Conservation (phyloP, 805 yeast species). For the Metschnikowia gelsemii region DNA sequence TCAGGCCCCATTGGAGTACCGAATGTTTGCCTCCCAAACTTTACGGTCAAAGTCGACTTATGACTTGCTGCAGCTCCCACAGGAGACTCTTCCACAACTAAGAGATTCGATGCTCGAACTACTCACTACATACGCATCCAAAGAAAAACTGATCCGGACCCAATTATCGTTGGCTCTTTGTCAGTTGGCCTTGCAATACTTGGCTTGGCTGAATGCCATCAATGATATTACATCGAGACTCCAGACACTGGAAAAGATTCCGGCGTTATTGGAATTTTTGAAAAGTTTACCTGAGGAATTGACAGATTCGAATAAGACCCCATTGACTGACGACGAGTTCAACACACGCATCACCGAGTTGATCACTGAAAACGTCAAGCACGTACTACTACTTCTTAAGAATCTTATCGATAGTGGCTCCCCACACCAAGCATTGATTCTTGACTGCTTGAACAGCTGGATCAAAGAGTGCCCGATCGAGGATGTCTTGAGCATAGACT, state of each 20-base stretch:
- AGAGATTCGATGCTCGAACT: constrained; percentile 66
- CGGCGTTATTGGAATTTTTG: constrained; percentile 70
- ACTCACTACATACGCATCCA: constrained; percentile 43
- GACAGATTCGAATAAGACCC: constrained; percentile 69
- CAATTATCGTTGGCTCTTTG: constrained; percentile 83
- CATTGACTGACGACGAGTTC: constrained; percentile 80
- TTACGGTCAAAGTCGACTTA: constrained; percentile 79
- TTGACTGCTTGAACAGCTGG: constrained; percentile 88
- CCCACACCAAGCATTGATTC: constrained; percentile 41
- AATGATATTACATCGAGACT: constrained; percentile 60
- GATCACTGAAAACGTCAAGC: constrained; percentile 63
- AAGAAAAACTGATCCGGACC: constrained; percentile 62
- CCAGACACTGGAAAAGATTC: constrained; percentile 38
- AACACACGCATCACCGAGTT: constrained; percentile 60
- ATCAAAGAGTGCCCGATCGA: constrained; percentile 79
- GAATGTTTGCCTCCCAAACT: constrained; percentile 89
- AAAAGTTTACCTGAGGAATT: constrained; percentile 91
- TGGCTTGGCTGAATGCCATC: constrained; percentile 70
- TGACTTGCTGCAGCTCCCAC: constrained; percentile 74
- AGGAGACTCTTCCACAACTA: constrained; percentile 49
- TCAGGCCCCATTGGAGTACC: constrained; percentile 50
- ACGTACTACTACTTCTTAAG: constrained; percentile 63
- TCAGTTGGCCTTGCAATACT: constrained; percentile 73
- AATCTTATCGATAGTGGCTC: constrained; percentile 35
- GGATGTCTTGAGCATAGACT: constrained; percentile 58